phyloP scores from a whole-genome alignment of 192 early-diverging fungal species.

The Linnemannia hyalina region DNA sequence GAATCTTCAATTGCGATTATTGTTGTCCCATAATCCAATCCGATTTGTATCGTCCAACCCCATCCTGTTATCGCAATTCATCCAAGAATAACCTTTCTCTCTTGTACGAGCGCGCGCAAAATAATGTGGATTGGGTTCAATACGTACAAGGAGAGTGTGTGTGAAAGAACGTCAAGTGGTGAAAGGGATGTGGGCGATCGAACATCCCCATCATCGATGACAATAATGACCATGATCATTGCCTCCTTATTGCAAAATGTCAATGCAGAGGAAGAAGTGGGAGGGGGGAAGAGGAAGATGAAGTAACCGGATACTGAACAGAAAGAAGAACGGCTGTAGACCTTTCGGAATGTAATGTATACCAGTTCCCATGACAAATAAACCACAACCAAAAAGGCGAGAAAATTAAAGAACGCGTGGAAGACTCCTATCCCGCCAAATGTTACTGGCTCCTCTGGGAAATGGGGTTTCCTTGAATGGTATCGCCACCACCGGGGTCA shows the following conservation, averaged over 20 bases:
- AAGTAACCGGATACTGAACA: neutral
- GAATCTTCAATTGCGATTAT: neutral
- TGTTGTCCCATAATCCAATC: neutral
- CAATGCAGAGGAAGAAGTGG: neutral
- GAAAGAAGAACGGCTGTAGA: neutral
- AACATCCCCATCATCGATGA: too few relatives aligned
- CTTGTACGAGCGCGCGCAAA: neutral
- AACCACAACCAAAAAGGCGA: slow-evolving; percentile 7
- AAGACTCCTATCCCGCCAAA: neutral
- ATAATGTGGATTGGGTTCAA: neutral
- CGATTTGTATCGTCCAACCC: slow-evolving; percentile 8
- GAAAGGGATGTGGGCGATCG: neutral
- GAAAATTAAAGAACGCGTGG: slow-evolving; percentile 10
- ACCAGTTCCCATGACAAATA: neutral
- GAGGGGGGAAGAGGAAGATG: neutral
- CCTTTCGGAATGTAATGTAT: neutral
- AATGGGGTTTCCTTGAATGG: neutral
- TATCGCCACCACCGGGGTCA: neutral
- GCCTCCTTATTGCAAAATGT: neutral
- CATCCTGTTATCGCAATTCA: too few relatives aligned
- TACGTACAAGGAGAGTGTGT: too few relatives aligned
- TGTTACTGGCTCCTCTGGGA: neutral
- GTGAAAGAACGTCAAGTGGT: neutral
- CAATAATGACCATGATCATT: too few relatives aligned
- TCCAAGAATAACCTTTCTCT: neutral